phyloP scores from a whole-genome alignment of 169 alveolate species.

The Eimeria necatrix region DNA sequence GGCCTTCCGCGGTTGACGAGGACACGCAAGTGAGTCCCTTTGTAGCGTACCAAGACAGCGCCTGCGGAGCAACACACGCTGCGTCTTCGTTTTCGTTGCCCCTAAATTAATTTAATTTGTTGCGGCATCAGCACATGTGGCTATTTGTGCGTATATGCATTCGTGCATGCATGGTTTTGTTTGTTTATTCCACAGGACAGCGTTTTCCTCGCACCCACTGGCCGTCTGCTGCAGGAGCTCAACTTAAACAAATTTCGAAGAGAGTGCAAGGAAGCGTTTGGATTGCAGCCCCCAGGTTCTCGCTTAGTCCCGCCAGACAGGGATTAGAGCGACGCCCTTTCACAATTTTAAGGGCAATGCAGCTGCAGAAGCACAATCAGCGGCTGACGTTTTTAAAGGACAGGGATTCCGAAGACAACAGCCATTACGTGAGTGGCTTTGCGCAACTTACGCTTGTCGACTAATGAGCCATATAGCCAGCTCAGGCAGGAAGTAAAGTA shows the following conservation, averaged over 20 bases:
- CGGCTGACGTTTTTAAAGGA: no score
- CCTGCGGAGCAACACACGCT: not conserved
- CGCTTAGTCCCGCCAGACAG: not conserved
- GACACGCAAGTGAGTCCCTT: not conserved
- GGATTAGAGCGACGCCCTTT: not conserved
- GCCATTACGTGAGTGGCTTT: no score
- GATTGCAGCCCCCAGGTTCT: conserved; percentile 48
- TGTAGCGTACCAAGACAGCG: not conserved
- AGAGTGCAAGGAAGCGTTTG: conserved; percentile 47
- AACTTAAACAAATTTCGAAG: not conserved
- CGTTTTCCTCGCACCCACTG: conserved; percentile 21
- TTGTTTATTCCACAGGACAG: not conserved
- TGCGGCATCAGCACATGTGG: no score
- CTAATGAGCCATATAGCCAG: no score
- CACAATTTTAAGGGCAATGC: no score
- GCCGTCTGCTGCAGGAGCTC: conserved; percentile 28
- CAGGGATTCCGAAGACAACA: no score
- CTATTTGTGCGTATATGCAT: no score
- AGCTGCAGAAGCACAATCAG: no score
- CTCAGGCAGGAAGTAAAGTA: no score
- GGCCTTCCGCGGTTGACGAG: conserved; percentile 3
- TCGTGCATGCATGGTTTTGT: no score
- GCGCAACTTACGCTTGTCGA: no score
- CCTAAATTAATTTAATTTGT: no score
- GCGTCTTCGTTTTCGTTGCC: not conserved